Evolutionary conservation across 2,329 filamentous ascomycete genomes (phyloP).

Genomic region (Talaromyces sp.): DNA sequence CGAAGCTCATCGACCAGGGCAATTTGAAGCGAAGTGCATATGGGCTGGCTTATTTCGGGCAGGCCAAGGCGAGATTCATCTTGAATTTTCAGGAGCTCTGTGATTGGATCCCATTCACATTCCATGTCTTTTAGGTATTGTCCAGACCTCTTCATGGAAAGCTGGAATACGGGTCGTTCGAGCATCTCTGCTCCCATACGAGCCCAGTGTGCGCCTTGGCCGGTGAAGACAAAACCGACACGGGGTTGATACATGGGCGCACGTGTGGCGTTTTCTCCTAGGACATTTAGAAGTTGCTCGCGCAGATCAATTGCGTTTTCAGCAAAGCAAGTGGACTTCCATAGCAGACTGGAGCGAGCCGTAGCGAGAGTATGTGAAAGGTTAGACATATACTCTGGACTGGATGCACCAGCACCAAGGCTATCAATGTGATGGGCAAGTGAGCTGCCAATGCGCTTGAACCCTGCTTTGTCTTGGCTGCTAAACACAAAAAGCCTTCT

Average conservation of each 20-base stretch:
- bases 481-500: no score
- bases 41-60: constrained; percentile 14
- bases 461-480: no score
- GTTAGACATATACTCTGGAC: no score
- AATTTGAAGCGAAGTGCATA: constrained; percentile 24
- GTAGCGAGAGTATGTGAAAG: no score
- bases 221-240: constrained; percentile 19
- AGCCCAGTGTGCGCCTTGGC: constrained; percentile 25
- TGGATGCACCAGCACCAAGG: no score
- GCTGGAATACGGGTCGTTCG: background rate
- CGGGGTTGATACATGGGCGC: background rate
- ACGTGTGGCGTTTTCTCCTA: no score
- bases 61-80: background rate
- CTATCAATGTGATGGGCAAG: no score
- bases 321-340: no score
- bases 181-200: constrained; percentile 16
- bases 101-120: constrained; percentile 13
- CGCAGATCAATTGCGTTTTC: no score
- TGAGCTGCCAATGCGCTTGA: no score
- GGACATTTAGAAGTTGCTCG: no score
- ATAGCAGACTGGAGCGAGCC: no score
- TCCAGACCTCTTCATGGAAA: constrained; percentile 5
- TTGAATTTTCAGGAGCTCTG: constrained; percentile 8
- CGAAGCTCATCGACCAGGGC: constrained; percentile 15
- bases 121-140: constrained; percentile 3